A percentile compares a stretch with the other conserved stretches of the same genome.
Evolutionary conservation across 805 yeast genomes (phyloP).

Genomic region (Candida ovalis): DNA sequence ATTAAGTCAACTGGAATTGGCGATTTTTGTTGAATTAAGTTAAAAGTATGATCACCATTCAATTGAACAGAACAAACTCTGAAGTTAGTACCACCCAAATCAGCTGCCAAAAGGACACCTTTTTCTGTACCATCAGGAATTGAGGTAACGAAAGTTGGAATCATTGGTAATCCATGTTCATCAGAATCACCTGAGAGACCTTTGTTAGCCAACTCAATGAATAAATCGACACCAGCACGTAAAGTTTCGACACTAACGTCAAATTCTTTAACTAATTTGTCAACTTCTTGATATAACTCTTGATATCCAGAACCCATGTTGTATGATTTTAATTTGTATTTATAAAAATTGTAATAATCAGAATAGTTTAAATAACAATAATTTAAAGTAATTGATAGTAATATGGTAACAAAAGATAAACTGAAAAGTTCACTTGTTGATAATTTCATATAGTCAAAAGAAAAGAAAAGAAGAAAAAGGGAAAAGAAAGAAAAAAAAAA

Average conservation of each 20-base stretch:
- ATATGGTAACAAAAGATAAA: neutral
- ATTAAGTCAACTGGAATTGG: constrained; percentile 77
- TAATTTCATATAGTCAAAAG: neutral
- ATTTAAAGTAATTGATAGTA: neutral
- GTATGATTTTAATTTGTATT: neutral
- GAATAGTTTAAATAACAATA: neutral
- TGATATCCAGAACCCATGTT: neutral
- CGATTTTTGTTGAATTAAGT: constrained; percentile 68
- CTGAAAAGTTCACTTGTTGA: neutral
- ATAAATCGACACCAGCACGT: constrained; percentile 47
- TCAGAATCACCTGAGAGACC: constrained; percentile 49
- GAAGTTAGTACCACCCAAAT: constrained; percentile 94
- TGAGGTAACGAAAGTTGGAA: constrained; percentile 83
- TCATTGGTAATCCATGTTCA: constrained; percentile 71
- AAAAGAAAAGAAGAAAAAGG: neutral
- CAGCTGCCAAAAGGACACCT: constrained; percentile 86
- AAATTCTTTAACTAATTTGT: constrained; percentile 37
- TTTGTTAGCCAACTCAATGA: constrained; percentile 55
- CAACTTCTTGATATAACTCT: constrained; percentile 15
- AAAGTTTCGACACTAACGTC: constrained; percentile 40
- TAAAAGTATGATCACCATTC: constrained; percentile 75
- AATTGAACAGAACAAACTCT: constrained; percentile 86
- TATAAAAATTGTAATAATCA: neutral
- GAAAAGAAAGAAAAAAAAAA: neutral
- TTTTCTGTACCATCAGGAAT: constrained; percentile 83